Evolutionary conservation across 1,139 yeast genomes (phyloP).

Genomic region (Insectozyma bohioensis): DNA sequence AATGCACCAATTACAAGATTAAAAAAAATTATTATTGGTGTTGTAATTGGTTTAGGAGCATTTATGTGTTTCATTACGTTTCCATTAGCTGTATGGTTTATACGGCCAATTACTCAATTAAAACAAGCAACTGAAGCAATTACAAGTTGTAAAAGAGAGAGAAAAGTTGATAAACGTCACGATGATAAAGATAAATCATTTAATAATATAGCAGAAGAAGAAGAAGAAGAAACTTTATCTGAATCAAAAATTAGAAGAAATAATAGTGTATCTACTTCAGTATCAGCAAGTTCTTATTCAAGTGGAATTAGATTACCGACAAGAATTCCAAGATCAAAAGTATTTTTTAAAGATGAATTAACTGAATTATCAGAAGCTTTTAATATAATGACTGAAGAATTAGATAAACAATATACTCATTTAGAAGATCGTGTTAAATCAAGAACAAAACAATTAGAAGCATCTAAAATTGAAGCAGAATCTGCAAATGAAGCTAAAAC

Average conservation of each 20-base stretch:
- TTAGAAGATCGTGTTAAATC: conserved; percentile 87
- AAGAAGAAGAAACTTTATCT: conserved; percentile 3
- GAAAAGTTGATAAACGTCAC: conserved; percentile 6
- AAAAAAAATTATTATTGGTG: conserved; percentile 71
- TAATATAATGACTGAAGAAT: conserved; percentile 86
- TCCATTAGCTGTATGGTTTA: conserved; percentile 82
- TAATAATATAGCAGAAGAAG: conserved; percentile 1
- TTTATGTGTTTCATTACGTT: conserved; percentile 73
- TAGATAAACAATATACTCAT: conserved; percentile 78
- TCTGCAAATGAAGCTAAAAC: conserved; percentile 94
- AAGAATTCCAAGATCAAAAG: conserved; percentile 54
- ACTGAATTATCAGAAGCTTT: conserved; percentile 87
- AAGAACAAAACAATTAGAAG: conserved; percentile 85
- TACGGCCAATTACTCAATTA: conserved; percentile 76
- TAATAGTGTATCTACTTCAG: conserved; percentile 30
- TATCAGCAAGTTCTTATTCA: conserved; percentile 32
- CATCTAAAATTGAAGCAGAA: conserved; percentile 87
- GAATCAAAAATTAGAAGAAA: conserved; percentile 5
- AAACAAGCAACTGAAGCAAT: conserved; percentile 80
- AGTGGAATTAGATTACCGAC: conserved; percentile 47
- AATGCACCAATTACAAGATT: conserved; percentile 62
- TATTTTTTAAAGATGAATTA: conserved; percentile 77
- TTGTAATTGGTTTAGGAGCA: conserved; percentile 76
- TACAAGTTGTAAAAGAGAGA: conserved; percentile 33
- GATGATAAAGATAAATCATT: too few species aligned